phyloP scores from a whole-genome alignment of 306 rosid genomes.

The Vicia faba region DNA sequence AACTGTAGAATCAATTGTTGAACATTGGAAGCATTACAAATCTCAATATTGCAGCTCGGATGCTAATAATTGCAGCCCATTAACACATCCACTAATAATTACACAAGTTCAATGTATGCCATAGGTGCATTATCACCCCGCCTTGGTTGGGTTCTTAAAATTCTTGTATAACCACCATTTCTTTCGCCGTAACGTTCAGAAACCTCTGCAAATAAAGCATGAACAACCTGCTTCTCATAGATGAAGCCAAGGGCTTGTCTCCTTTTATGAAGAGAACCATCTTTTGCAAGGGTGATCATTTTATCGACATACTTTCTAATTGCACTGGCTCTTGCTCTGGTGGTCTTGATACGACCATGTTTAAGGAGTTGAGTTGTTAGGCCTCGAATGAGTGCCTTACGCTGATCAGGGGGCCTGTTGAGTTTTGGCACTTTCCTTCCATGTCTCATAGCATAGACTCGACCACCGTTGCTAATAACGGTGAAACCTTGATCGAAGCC shows the following conservation, averaged over 20 bases:
- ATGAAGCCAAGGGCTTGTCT: constrained; percentile 95
- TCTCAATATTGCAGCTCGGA: constrained; percentile 26
- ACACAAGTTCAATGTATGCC: constrained; percentile 97
- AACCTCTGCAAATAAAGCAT: constrained; percentile 93
- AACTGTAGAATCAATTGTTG: constrained; percentile 24
- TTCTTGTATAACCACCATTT: constrained; percentile 93
- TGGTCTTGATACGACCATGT: constrained; percentile 90
- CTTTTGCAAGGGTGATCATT: constrained; percentile 92
- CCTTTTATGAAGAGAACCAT: constrained; percentile 94
- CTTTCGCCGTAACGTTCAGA: constrained; percentile 87
- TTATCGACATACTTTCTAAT: constrained; percentile 90
- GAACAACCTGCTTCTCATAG: constrained; percentile 94
- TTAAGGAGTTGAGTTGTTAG: constrained; percentile 96
- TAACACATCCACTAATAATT: background rate
- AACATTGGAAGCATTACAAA: constrained; percentile 19
- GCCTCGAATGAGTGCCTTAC: constrained; percentile 83
- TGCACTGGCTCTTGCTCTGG: constrained; percentile 95
- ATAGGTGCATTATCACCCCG: constrained; percentile 98
- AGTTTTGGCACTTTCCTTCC: constrained; percentile 89
- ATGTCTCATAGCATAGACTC: constrained; percentile 89
- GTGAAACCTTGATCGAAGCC: constrained; percentile 55
- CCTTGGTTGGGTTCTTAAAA: constrained; percentile 77
- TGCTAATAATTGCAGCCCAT: constrained; percentile 19
- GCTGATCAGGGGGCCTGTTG: constrained; percentile 95
- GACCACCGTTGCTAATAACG: constrained; percentile 64